Evolutionary conservation across 257 asterid genomes (phyloP).

Genomic region (Solanum paucissectum): DNA sequence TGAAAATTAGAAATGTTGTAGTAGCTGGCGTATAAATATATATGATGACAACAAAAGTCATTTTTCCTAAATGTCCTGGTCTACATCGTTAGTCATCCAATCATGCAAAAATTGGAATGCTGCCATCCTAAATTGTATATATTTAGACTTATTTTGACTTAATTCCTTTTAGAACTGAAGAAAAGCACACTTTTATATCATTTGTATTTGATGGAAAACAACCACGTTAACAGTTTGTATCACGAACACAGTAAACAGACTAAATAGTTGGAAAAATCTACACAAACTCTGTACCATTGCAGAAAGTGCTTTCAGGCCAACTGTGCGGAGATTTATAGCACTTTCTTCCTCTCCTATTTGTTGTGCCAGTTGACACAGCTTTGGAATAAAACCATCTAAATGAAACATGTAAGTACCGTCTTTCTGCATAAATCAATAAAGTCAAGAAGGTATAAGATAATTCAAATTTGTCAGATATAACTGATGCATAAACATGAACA

Average conservation of each 20-base stretch:
- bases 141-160: not conserved
- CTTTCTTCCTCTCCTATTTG: slow-evolving; percentile 82
- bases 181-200: not conserved
- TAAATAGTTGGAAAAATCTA: not conserved
- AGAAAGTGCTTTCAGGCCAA: slow-evolving; percentile 76
- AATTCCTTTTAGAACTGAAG: not conserved
- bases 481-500: not conserved
- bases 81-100: not conserved
- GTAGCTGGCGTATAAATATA: not conserved
- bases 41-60: not conserved
- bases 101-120: not conserved
- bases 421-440: slow-evolving; percentile 36
- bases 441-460: not conserved
- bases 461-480: not conserved
- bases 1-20: not conserved
- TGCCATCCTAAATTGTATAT: not conserved
- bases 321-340: slow-evolving; percentile 42
- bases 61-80: not conserved
- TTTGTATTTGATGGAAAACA: not conserved
- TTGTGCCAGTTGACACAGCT: slow-evolving; percentile 85
- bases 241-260: not conserved
- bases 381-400: slow-evolving; percentile 78
- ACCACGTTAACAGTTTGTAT: not conserved
- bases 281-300: slow-evolving; percentile 50
- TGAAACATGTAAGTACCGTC: slow-evolving; percentile 87